phyloP scores from a whole-genome alignment of 257 asterid genomes.

The Striga asiatica region DNA sequence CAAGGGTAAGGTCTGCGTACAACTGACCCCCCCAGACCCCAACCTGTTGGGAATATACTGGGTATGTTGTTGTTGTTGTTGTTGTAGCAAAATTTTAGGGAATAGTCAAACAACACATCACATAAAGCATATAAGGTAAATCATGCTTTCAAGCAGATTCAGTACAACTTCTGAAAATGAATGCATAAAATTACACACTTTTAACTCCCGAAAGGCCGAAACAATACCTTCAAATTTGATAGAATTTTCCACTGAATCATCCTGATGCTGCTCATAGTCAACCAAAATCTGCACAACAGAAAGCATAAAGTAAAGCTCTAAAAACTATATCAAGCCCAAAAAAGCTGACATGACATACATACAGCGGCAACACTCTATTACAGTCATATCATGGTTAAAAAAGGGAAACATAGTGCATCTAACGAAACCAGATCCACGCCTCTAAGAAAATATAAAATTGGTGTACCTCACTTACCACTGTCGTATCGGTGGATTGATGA shows the following conservation, averaged over 20 bases:
- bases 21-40: too few species aligned
- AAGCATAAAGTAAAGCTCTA: background rate
- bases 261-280: conserved; percentile 26
- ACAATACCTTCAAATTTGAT: conserved; percentile 42
- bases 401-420: background rate
- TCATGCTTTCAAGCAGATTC: background rate
- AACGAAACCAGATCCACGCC: background rate
- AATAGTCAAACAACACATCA: background rate
- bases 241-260: conserved; percentile 22
- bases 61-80: too few species aligned
- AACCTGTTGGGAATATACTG: too few species aligned
- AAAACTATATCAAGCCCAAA: background rate
- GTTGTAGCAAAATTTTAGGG: background rate
- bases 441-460: background rate
- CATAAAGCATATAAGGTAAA: background rate
- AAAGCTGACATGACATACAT: background rate
- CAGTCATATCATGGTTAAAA: background rate
- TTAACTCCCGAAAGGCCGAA: background rate
- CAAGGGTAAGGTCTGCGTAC: too few species aligned
- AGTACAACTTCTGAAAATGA: too few species aligned
- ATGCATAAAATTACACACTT: background rate
- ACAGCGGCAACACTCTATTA: background rate
- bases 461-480: too few species aligned
- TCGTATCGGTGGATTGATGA: too few species aligned
- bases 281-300: conserved; percentile 40